These are phyloP conservation scores for Arabidopsis thaliana DNA, from an alignment of 345 rosid species.

Conservation along the genomic window DNA sequence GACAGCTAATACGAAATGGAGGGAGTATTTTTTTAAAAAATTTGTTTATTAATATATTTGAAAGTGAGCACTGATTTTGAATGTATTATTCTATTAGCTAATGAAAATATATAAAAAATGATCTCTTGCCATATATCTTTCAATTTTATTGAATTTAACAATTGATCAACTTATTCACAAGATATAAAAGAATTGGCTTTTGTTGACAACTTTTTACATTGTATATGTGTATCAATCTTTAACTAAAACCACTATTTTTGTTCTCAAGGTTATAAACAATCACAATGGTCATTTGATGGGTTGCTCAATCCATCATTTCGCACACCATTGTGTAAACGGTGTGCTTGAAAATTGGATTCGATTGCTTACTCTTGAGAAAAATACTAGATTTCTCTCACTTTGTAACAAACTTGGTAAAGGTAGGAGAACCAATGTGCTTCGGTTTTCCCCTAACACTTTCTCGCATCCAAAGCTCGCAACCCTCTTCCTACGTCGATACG, in stretches of 20 bases:
- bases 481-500: not conserved
- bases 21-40: no score
- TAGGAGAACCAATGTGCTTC: not conserved
- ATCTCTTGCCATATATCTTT: no score
- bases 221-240: no score
- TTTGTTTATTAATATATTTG: no score
- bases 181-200: no score
- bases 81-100: no score
- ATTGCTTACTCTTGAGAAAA: not conserved
- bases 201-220: not conserved
- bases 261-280: conserved; percentile 15
- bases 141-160: no score
- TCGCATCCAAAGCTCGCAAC: not conserved
- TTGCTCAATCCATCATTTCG: not conserved
- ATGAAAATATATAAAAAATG: no score
- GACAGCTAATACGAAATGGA: no score
- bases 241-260: no score
- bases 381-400: conserved; percentile 11
- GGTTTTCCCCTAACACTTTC: conserved; percentile 8
- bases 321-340: not conserved
- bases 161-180: no score
- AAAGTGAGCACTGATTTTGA: no score
- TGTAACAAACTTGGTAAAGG: not conserved
- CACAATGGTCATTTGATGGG: not conserved
- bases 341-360: conserved; percentile 18